Percentiles rank a stretch among this genome's conserved stretches.
phyloP scores from a whole-genome alignment of 129 eudicot species.

The Solidago caesia region DNA sequence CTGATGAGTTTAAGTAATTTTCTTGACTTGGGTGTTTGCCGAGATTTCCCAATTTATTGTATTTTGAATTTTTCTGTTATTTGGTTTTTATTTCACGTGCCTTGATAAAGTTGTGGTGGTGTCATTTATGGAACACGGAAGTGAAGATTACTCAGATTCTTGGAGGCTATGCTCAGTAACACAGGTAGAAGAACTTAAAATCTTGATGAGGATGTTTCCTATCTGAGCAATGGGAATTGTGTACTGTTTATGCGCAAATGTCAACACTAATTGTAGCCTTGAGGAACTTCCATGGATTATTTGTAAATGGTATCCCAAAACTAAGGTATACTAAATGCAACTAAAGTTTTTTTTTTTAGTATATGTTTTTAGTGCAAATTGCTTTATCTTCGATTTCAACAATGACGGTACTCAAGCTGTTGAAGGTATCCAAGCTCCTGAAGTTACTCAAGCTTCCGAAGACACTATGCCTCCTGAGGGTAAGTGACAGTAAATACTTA shows the following conservation, averaged over 20 bases:
- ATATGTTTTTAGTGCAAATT: too few relatives aligned
- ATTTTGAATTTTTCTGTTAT: not conserved
- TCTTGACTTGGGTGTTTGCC: not conserved
- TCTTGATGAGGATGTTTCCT: conserved; percentile 49
- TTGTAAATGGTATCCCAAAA: too few relatives aligned
- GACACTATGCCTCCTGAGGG: too few relatives aligned
- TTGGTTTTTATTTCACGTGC: conserved; percentile 27
- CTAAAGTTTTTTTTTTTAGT: too few relatives aligned
- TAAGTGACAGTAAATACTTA: too few relatives aligned
- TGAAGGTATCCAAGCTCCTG: too few relatives aligned
- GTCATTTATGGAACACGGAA: conserved; percentile 24
- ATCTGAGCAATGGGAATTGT: conserved; percentile 58
- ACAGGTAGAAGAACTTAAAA: conserved; percentile 55
- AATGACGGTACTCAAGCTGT: too few relatives aligned
- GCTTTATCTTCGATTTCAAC: too few relatives aligned
- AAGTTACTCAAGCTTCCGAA: too few relatives aligned
- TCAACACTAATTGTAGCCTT: conserved; percentile 53
- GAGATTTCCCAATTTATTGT: not conserved
- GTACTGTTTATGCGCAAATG: conserved; percentile 56
- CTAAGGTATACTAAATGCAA: too few relatives aligned
- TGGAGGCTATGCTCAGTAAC: conserved; percentile 54
- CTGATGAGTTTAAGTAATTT: conserved; percentile 28
- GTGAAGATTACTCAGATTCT: conserved; percentile 13
- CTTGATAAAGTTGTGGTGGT: conserved; percentile 55
- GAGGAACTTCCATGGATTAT: too few relatives aligned